A percentile compares a stretch with the other conserved stretches of the same genome.
Conservation (phyloP, 1,139 yeast species). For the Eremothecium gossypii region DNA sequence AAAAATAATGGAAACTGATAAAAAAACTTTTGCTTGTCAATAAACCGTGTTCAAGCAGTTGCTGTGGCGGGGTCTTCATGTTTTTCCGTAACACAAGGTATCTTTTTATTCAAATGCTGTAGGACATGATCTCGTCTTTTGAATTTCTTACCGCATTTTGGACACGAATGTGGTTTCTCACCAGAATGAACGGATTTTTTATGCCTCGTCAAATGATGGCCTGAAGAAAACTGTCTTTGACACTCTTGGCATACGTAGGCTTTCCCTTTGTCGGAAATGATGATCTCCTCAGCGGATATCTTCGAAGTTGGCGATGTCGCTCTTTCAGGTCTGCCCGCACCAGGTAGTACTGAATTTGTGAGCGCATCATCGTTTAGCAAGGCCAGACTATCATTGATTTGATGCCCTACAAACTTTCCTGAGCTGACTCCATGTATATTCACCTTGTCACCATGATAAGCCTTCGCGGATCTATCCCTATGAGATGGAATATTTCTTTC, state of each 20-base stretch:
- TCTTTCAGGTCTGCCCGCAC: conserved; percentile 5
- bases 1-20: not conserved
- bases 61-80: conserved; percentile 4
- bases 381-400: conserved; percentile 1
- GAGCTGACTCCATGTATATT: not conserved
- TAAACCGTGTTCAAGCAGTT: conserved; percentile 1
- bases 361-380: conserved; percentile 5
- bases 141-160: conserved; percentile 31
- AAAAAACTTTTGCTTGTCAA: not conserved
- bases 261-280: conserved; percentile 29
- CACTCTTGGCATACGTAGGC: conserved; percentile 30
- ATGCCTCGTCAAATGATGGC: conserved; percentile 32
- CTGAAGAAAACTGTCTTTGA: conserved; percentile 30
- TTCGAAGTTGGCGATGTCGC: conserved; percentile 10
- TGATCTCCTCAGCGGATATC: conserved; percentile 24
- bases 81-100: conserved; percentile 22
- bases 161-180: conserved; percentile 31
- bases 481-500: conserved; percentile 15
- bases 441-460: conserved; percentile 2
- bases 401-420: not conserved
- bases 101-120: conserved; percentile 30
- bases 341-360: not conserved
- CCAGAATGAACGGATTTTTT: conserved; percentile 32
- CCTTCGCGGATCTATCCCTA: conserved; percentile 5
- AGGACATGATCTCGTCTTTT: conserved; percentile 32